These are phyloP conservation scores for Solanum verrucosum DNA, from an alignment of 257 asterid genomes.

Conservation along the genomic window DNA sequence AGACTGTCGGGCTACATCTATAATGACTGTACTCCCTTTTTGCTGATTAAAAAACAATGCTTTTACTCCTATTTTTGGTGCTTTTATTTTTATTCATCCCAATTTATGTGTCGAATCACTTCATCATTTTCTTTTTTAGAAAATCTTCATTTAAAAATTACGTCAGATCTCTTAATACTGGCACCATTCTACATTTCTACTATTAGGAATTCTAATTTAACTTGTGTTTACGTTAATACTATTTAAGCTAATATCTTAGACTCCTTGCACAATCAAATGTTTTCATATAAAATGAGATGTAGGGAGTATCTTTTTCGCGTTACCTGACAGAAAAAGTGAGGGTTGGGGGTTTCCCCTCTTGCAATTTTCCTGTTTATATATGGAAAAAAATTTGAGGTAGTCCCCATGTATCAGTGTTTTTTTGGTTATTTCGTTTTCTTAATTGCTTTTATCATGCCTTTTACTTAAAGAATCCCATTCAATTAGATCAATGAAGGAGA, in stretches of 20 bases:
- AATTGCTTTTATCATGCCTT: slow-evolving; percentile 4
- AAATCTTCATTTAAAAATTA: background rate
- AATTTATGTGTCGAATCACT: background rate
- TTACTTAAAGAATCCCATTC: slow-evolving; percentile 8
- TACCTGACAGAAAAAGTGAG: background rate
- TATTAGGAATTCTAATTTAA: background rate
- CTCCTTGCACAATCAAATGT: background rate
- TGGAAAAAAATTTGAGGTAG: background rate
- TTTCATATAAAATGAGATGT: background rate
- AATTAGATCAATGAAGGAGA: slow-evolving; percentile 85
- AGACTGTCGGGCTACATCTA: background rate
- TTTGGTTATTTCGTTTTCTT: background rate
- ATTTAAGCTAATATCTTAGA: background rate
- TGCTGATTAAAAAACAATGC: background rate
- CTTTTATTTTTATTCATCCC: background rate
- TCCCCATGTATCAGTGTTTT: background rate
- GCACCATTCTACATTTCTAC: background rate
- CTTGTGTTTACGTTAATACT: background rate
- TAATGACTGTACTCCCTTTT: background rate
- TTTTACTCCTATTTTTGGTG: background rate
- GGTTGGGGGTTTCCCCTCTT: background rate
- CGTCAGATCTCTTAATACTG: background rate
- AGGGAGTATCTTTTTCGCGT: background rate
- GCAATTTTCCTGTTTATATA: background rate
- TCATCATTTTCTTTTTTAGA: background rate